Evolutionary conservation across 257 asterid genomes (phyloP), one percentile per base, ranked within the genome.

Genomic region (Solanum megistacrolobum): DNA sequence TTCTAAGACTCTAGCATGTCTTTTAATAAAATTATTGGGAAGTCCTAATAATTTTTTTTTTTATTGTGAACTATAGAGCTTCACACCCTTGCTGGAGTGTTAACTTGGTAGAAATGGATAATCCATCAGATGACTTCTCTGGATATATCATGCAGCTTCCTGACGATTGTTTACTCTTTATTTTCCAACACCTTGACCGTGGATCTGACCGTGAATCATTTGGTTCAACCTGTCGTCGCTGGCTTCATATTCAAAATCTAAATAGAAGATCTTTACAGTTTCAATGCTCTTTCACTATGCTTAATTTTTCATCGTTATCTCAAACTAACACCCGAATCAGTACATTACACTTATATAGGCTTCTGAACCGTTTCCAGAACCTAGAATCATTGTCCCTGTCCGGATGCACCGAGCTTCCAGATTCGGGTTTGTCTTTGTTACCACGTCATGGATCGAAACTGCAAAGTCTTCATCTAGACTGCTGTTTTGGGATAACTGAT

Each of bases 391-490:
- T 96, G 90, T 94, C 96, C 62, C 89, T 96, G n/a, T 91, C 94
- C 0, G 96, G 98, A 1, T 95, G 98, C 87, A 91, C 92, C 7
- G 95, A 96, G 84, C 93, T 96, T 83, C 91, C 92, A 2, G 98
- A 96, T 91, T 91, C 94, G 3, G 95, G 92, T 72, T 84, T 96
- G 58, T 87, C 92, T 52, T 86, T 82, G 41, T 87, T 96, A 89
- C 89, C 84, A 9, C 76, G 35, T 69, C 89, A 91, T 85, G 94
- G 97, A 25, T 90, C 88, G 12, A 87, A 89, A 72, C 60, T 96
- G 87, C 91, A 69, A 83, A 91, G 90, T 34, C 86, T 95, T 88
- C 86, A 81, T 88, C 91, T 94, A 9, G 95, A 94, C 89, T 93
- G 96, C 65, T 95, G 98, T 90, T 93, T 93, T 31, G 90, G 85